Percentiles rank a stretch among this genome's conserved stretches.
phyloP scores from a whole-genome alignment of 352 stramenopile species.

The Phytophthora capsici region DNA sequence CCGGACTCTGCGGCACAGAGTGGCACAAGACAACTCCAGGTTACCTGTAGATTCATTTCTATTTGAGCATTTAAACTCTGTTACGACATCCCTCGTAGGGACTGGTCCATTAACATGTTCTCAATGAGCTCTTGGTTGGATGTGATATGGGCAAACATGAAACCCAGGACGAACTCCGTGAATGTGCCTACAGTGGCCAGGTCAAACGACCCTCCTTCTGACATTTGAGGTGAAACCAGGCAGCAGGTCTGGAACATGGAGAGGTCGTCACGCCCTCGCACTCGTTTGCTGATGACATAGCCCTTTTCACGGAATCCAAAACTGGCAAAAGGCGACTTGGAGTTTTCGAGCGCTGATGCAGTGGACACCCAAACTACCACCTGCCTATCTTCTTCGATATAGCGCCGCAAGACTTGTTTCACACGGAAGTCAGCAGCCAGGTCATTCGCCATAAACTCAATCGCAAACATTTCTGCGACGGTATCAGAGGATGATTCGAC shows the following conservation, averaged over 20 bases:
- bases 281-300: conserved; percentile 49
- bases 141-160: conserved; percentile 42
- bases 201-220: conserved; percentile 32
- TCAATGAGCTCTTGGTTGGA: conserved; percentile 47
- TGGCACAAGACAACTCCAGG: no score
- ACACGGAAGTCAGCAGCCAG: conserved; percentile 42
- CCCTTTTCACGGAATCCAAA: conserved; percentile 49
- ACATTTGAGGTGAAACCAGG: conserved; percentile 41
- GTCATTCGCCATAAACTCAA: conserved; percentile 45
- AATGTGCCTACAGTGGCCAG: conserved; percentile 36
- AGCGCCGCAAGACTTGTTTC: conserved; percentile 45
- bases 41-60: conserved; percentile 1
- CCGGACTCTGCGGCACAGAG: no score
- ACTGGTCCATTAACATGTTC: conserved; percentile 47
- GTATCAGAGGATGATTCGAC: conserved; percentile 46
- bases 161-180: conserved; percentile 45
- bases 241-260: conserved; percentile 49
- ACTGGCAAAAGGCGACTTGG: conserved; percentile 39
- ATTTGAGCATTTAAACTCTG: background rate
- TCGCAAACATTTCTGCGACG: conserved; percentile 41
- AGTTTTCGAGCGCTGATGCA: conserved; percentile 44
- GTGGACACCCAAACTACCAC: conserved; percentile 51
- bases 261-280: conserved; percentile 29
- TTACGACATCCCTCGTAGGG: conserved; percentile 14
- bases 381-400: conserved; percentile 40